A percentile compares a stretch with the other conserved stretches of the same genome.
phyloP scores from a whole-genome alignment of 768 basidiomycete species.

The Naganishia onofrii region DNA sequence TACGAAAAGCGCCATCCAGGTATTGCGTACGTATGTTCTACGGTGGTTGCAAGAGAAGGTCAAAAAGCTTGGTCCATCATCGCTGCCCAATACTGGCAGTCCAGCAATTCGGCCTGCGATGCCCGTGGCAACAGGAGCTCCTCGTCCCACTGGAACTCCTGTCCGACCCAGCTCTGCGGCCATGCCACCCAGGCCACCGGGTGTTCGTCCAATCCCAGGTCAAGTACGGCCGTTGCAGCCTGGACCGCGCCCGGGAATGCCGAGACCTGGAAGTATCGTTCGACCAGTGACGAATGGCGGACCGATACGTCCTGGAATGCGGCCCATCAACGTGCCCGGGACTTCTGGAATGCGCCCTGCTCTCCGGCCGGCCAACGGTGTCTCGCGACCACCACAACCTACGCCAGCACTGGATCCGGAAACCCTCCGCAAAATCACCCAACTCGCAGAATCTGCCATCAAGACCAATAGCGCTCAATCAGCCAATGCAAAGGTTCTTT shows the following conservation, averaged over 20 bases:
- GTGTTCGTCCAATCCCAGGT: background rate
- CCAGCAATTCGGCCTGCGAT: background rate
- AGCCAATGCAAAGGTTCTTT: slow-evolving; percentile 28
- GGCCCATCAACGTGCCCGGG: slow-evolving; percentile 6
- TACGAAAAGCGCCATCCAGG: slow-evolving; percentile 73
- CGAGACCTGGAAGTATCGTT: background rate
- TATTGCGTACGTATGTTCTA: slow-evolving; percentile 80
- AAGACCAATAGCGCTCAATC: slow-evolving; percentile 28
- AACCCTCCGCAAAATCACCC: slow-evolving; percentile 29
- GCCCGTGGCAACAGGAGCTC: background rate
- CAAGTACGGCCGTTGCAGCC: slow-evolving; percentile 5
- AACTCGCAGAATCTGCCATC: slow-evolving; percentile 28
- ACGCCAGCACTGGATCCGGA: slow-evolving; percentile 25
- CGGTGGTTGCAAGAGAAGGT: slow-evolving; percentile 75
- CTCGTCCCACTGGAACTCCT: background rate
- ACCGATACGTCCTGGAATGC: slow-evolving; percentile 12
- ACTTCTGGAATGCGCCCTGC: slow-evolving; percentile 5
- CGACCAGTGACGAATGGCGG: background rate
- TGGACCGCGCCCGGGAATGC: background rate
- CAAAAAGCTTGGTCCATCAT: slow-evolving; percentile 54
- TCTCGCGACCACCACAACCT: background rate
- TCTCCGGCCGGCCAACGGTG: slow-evolving; percentile 11
- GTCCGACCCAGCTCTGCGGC: background rate
- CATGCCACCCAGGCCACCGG: background rate
- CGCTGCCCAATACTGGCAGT: slow-evolving; percentile 1